Percentiles rank a stretch among this genome's conserved stretches.
phyloP scores from a whole-genome alignment of 768 basidiomycete species.

The Rhizopogon sp. region DNA sequence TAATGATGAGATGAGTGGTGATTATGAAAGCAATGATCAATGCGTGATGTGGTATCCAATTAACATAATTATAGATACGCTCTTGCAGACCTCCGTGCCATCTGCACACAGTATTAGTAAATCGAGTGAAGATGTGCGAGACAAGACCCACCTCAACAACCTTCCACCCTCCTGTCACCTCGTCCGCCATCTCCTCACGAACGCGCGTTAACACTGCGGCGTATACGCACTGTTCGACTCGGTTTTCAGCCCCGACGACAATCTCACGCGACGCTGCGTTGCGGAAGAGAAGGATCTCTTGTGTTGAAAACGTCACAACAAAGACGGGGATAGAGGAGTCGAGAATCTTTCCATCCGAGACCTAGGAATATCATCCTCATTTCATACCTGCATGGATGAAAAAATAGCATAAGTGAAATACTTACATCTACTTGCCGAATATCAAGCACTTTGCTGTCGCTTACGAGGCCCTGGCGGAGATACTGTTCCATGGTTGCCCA shows the following conservation, averaged over 20 bases:
- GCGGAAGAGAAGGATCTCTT: conserved; percentile 90
- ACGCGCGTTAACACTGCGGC: conserved; percentile 87
- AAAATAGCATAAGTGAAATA: conserved; percentile 7
- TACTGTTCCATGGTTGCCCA: conserved; percentile 98
- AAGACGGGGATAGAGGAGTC: conserved; percentile 90
- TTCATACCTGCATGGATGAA: background rate
- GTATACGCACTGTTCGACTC: conserved; percentile 92
- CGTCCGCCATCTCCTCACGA: conserved; percentile 84
- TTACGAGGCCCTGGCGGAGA: conserved; percentile 82
- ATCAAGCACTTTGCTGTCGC: conserved; percentile 92
- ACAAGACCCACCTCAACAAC: conserved; percentile 74
- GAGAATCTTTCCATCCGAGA: conserved; percentile 81
- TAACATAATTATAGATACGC: conserved; percentile 36
- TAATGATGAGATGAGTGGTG: conserved; percentile 23
- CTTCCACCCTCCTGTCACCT: conserved; percentile 97
- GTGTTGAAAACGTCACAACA: conserved; percentile 87
- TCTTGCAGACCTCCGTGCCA: conserved; percentile 47
- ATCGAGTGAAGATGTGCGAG: background rate
- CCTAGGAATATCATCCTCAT: conserved; percentile 33
- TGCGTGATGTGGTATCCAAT: conserved; percentile 11
- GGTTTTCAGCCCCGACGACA: conserved; percentile 80
- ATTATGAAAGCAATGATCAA: conserved; percentile 13
- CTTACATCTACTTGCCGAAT: conserved; percentile 95
- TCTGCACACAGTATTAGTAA: conserved; percentile 23
- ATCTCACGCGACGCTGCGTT: conserved; percentile 87